A percentile compares a stretch with the other conserved stretches of the same genome.
Conservation (phyloP, 2,329 filamentous ascomycete species). For the Hypoxylon sp. region DNA sequence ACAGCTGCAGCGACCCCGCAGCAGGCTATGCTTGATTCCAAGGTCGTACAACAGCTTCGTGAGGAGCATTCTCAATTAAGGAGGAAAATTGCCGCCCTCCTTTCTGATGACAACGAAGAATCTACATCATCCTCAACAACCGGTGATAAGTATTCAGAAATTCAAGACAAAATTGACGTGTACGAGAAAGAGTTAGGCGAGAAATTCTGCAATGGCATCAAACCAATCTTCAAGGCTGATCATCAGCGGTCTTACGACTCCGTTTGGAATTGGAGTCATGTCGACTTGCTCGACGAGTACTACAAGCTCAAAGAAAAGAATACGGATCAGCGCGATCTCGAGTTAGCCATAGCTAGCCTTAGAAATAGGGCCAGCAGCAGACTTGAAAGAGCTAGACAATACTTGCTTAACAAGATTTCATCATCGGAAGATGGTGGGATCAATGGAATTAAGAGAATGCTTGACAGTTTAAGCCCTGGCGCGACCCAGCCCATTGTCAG, state of each 20-base stretch:
- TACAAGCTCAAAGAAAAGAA: conserved; percentile 29
- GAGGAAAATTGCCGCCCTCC: conserved; percentile 40
- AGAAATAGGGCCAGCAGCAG: conserved; percentile 30
- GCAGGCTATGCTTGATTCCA: conserved; percentile 41
- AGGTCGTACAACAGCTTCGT: conserved; percentile 43
- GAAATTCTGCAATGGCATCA: conserved; percentile 45
- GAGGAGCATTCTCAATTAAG: conserved; percentile 38
- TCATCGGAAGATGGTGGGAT: conserved; percentile 5
- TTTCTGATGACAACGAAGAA: conserved; percentile 37
- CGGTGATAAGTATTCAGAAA: conserved; percentile 25
- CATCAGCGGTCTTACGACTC: conserved; percentile 44
- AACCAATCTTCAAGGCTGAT: conserved; percentile 41
- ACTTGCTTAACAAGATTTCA: conserved; percentile 29
- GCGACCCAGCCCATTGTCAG: background rate
- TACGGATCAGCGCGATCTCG: conserved; percentile 18
- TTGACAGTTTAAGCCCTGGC: conserved; percentile 19
- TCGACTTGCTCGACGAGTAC: conserved; percentile 41
- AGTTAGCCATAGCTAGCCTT: conserved; percentile 25
- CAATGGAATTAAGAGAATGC: conserved; percentile 24
- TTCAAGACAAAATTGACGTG: conserved; percentile 40
- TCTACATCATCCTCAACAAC: background rate
- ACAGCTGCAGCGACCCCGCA: conserved; percentile 26
- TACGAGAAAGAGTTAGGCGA: conserved; percentile 43
- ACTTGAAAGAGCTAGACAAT: conserved; percentile 37
- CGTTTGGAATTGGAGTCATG: conserved; percentile 45